Conservation (phyloP, 2,329 filamentous ascomycete species). For the Pseudogymnoascus sp. region DNA sequence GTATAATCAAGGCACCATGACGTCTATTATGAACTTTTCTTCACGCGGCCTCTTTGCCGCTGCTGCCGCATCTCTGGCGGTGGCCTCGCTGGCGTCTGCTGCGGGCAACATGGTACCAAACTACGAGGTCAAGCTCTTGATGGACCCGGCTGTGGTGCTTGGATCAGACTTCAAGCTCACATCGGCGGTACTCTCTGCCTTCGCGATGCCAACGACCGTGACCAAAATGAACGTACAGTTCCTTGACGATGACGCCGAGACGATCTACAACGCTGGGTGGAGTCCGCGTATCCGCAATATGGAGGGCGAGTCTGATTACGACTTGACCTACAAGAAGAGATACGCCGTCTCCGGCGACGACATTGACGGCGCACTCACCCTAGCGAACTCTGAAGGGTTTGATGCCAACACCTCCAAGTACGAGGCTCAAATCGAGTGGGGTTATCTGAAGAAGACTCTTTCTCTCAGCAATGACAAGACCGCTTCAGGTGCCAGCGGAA, state of each 20-base stretch:
- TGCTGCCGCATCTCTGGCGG: neutral
- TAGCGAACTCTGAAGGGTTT: constrained; percentile 30
- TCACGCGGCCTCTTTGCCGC: neutral
- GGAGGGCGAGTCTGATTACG: constrained; percentile 28
- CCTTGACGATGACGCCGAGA: constrained; percentile 29
- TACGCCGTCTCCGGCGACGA: constrained; percentile 26
- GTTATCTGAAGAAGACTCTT: constrained; percentile 32
- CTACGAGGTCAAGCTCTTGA: constrained; percentile 31
- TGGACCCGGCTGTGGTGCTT: constrained; percentile 30
- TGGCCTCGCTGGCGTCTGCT: constrained; percentile 3
- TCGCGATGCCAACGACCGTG: constrained; percentile 26
- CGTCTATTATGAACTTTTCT: neutral
- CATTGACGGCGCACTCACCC: constrained; percentile 27
- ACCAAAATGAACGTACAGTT: constrained; percentile 34
- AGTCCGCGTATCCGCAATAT: constrained; percentile 32
- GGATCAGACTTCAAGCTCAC: constrained; percentile 26
- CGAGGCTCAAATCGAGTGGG: constrained; percentile 33
- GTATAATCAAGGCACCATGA: neutral
- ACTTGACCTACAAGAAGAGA: constrained; percentile 36
- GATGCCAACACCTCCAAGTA: constrained; percentile 26
- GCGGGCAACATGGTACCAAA: constrained; percentile 24
- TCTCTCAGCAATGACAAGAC: constrained; percentile 30
- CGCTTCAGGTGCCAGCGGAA: constrained; percentile 23
- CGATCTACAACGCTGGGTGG: constrained; percentile 31
- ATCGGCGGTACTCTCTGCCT: constrained; percentile 25